Evolutionary conservation across 768 basidiomycete species (phyloP).

Genomic region (Candolleomyces eurysporus): DNA sequence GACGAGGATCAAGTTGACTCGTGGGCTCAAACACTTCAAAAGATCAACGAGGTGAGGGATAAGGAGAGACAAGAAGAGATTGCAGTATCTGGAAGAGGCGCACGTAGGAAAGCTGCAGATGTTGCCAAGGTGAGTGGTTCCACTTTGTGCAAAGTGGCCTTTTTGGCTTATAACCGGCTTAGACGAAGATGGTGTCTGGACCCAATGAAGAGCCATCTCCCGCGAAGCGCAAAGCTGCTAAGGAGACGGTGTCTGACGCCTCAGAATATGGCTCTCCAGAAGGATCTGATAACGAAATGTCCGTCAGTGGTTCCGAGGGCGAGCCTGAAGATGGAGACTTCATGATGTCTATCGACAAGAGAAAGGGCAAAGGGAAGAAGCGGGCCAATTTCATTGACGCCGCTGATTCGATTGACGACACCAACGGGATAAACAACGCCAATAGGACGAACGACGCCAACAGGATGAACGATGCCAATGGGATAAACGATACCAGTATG

Average conservation of each 20-base stretch:
- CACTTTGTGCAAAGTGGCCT: background rate
- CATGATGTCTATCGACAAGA: constrained; percentile 13
- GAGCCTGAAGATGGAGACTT: constrained; percentile 2
- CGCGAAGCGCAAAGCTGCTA: constrained; percentile 10
- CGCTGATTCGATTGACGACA: constrained; percentile 13
- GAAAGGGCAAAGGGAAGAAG: constrained; percentile 15
- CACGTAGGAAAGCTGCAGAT: constrained; percentile 71
- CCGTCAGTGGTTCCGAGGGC: background rate
- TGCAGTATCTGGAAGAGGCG: constrained; percentile 69
- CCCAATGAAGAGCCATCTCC: constrained; percentile 5
- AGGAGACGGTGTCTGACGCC: constrained; percentile 1
- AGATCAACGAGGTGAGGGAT: constrained; percentile 43
- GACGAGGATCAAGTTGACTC: constrained; percentile 70
- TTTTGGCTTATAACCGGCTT: constrained; percentile 6
- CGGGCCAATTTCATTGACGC: constrained; percentile 10
- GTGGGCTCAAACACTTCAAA: constrained; percentile 74
- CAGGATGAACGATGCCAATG: constrained; percentile 15
- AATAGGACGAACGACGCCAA: background rate
- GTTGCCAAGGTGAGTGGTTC: constrained; percentile 37
- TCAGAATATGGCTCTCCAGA: background rate
- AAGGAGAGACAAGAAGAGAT: constrained; percentile 41
- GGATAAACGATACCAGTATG: constrained; percentile 9
- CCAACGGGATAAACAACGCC: constrained; percentile 13
- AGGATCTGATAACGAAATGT: constrained; percentile 3
- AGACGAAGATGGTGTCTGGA: constrained; percentile 31